Evolutionary conservation across 306 rosid genomes (phyloP).

Genomic region (Trichosanthes truncata): DNA sequence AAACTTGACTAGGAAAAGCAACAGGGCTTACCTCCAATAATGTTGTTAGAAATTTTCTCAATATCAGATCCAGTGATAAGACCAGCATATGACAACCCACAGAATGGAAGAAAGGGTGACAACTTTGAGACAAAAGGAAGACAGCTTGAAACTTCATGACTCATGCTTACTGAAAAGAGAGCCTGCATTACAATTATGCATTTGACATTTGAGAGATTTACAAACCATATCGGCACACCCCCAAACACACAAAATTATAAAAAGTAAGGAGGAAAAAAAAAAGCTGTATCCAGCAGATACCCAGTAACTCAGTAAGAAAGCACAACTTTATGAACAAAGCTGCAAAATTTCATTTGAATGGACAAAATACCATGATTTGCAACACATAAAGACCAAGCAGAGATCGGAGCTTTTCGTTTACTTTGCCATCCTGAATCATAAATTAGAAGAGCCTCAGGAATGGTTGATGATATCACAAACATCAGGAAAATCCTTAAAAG

Average conservation of each 20-base stretch:
- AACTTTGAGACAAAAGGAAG: constrained; percentile 34
- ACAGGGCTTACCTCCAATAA: constrained; percentile 43
- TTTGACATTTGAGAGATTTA: constrained; percentile 8
- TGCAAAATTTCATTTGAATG: neutral
- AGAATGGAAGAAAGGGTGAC: constrained; percentile 48
- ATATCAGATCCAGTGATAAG: constrained; percentile 48
- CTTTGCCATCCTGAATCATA: constrained; percentile 41
- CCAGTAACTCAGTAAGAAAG: neutral
- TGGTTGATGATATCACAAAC: constrained; percentile 14
- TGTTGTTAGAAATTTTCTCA: constrained; percentile 31
- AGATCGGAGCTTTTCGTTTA: constrained; percentile 44
- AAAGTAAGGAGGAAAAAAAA: neutral
- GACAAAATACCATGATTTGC: constrained; percentile 50
- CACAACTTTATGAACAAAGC: neutral
- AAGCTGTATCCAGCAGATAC: neutral
- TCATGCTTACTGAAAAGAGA: constrained; percentile 51
- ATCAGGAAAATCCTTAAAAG: constrained; percentile 9
- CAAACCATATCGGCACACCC: neutral
- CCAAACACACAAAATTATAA: neutral
- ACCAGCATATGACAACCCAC: constrained; percentile 71
- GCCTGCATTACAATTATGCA: constrained; percentile 40
- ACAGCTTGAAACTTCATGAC: constrained; percentile 28
- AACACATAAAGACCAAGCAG: constrained; percentile 69
- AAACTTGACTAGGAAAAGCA: neutral
- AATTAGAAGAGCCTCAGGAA: constrained; percentile 7